Percentiles rank a stretch among this genome's conserved stretches.
These are phyloP conservation scores for Scedosporium boydii DNA, from an alignment of 2,329 filamentous ascomycete species.

Conservation along the genomic window DNA sequence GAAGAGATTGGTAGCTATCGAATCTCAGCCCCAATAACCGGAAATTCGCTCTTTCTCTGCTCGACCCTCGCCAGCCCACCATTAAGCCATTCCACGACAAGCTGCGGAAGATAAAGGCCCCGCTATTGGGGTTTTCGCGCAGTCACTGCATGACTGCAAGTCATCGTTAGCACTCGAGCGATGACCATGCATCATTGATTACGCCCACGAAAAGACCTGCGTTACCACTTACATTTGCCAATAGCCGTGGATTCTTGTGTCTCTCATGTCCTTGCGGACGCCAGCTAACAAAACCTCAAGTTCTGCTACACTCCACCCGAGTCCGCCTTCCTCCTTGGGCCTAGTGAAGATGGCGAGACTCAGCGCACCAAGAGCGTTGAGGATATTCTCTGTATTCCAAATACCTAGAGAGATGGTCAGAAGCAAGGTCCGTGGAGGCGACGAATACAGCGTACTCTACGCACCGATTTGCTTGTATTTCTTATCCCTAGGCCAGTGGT, in stretches of 20 bases:
- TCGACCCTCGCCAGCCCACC: too few relatives aligned
- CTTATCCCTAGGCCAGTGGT: conserved; percentile 40
- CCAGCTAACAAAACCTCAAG: conserved; percentile 17
- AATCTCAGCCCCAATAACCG: too few relatives aligned
- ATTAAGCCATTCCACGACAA: too few relatives aligned
- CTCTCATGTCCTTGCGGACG: conserved; percentile 19
- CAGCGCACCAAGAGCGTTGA: conserved; percentile 18
- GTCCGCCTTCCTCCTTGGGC: conserved; percentile 7
- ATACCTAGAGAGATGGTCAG: conserved; percentile 13
- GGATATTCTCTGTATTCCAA: conserved; percentile 15
- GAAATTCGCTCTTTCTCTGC: too few relatives aligned
- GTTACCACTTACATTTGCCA: conserved; percentile 19
- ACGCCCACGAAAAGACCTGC: too few relatives aligned
- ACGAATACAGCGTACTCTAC: background rate
- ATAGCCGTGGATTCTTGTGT: conserved; percentile 20
- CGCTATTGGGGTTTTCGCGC: background rate
- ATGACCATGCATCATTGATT: too few relatives aligned
- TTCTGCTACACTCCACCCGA: conserved; percentile 20
- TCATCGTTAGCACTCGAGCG: conserved; percentile 11
- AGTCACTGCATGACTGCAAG: background rate
- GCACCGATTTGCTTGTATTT: conserved; percentile 41
- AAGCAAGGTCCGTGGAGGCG: background rate
- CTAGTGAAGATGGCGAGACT: conserved; percentile 22
- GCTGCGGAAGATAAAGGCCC: background rate
- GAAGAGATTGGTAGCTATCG: too few relatives aligned